Base-by-base conservation (phyloP, 352 stramenopile species). In the Phytophthora hibernalis region DNA sequence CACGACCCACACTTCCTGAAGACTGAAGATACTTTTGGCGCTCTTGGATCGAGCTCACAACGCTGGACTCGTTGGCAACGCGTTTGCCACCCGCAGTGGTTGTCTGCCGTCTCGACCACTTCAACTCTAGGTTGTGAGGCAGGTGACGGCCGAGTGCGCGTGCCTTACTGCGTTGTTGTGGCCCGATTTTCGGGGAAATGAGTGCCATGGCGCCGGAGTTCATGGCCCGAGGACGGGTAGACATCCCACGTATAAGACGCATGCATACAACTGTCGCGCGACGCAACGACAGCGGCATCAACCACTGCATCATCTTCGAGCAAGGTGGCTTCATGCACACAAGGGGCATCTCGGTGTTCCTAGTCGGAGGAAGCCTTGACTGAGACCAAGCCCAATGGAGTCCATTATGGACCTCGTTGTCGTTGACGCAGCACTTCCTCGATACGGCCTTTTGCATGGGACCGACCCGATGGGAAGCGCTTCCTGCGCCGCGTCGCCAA, bases 11-110 rank as follows among this genome's bases (percentile, higher is more conserved):
- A 38, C 22, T 59, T 26, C 21, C 21, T 7, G 44, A 65, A 65
- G 47, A 70, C 21, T 7, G 44, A 65, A 65, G 47, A 70, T 70
- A 70, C 61, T 70, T 65, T 49, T 42, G 21, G 10, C 21, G 28
- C 43, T 20, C 40, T n/a, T 49, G 24, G 43, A 31, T 42, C 13
- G 31, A 44, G 31, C 10, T 18, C 33, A 21, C 51, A 12, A 33
- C 10, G 35, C 51, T 58, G 35, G 51, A 48, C 37, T 50, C 37
- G 50, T 33, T 28, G 49, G 11, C n/a, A 20, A 26, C 31, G 28
- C 15, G 49, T 18, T 38, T 26, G 50, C n/a, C 28, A 22, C 18
- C 15, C 5, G 16, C 45, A 38, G 16, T 40, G 30, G 31, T 13
- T 30, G 11, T 16, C 31, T 24, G 21, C 6, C 1, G 42, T n/a